Conservation (phyloP, 495 filamentous ascomycete species). For the Xylaria bambusicola region DNA sequence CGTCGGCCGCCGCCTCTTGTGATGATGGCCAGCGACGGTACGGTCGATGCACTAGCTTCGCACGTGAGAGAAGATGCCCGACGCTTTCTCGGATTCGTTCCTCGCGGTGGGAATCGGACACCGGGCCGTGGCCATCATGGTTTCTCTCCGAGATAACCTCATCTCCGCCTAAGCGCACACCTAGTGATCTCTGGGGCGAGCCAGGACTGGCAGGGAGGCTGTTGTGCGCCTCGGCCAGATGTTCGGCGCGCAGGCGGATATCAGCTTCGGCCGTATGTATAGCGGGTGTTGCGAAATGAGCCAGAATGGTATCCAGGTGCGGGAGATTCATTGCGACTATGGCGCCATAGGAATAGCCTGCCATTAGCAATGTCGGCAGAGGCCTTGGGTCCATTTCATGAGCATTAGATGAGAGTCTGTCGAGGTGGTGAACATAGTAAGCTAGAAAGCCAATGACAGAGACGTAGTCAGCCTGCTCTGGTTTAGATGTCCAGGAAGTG, state of each 20-base stretch:
- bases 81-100: conserved; percentile 44
- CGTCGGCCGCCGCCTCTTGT: no score
- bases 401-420: conserved; percentile 19
- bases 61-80: conserved; percentile 40
- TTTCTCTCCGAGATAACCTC: conserved; percentile 35
- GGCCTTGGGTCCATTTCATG: not conserved
- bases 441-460: conserved; percentile 77
- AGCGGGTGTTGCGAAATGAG: conserved; percentile 55
- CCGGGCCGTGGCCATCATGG: conserved; percentile 19
- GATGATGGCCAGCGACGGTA: not conserved
- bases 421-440: conserved; percentile 62
- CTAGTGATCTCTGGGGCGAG: conserved; percentile 34
- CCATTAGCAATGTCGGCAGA: conserved; percentile 55
- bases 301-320: conserved; percentile 55
- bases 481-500: conserved; percentile 82
- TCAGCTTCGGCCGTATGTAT: conserved; percentile 59
- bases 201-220: conserved; percentile 27
- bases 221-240: conserved; percentile 54
- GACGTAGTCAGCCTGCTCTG: conserved; percentile 78
- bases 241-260: conserved; percentile 66
- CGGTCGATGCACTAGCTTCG: conserved; percentile 31
- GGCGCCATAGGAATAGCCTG: conserved; percentile 91
- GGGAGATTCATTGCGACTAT: conserved; percentile 77
- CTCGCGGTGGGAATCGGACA: conserved; percentile 22
- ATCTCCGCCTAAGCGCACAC: conserved; percentile 43